Percentiles rank a stretch among this genome's conserved stretches.
Evolutionary conservation across 2,329 filamentous ascomycete genomes (phyloP).

Genomic region (Hypoxylon sp.): DNA sequence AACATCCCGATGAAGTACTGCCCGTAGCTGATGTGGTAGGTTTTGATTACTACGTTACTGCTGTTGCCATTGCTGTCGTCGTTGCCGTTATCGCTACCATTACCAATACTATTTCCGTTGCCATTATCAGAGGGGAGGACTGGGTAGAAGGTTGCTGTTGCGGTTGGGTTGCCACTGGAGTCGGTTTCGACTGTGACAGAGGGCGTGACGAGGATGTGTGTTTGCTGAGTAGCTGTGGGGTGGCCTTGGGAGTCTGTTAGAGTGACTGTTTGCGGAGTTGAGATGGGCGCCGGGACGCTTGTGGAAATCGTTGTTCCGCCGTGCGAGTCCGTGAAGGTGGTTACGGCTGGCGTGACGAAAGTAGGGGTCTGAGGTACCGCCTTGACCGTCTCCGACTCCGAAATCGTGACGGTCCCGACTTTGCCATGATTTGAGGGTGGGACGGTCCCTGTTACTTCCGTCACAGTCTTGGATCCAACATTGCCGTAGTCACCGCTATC

Average conservation of each 20-base stretch:
- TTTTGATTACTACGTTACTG: constrained; percentile 6
- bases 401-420: constrained; percentile 23
- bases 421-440: constrained; percentile 19
- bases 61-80: not conserved
- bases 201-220: constrained; percentile 35
- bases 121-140: constrained; percentile 13
- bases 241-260: constrained; percentile 43
- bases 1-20: constrained; percentile 49
- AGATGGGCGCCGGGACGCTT: constrained; percentile 34
- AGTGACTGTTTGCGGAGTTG: constrained; percentile 39
- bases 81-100: not conserved
- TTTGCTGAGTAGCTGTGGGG: constrained; percentile 43
- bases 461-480: constrained; percentile 17
- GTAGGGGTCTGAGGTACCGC: constrained; percentile 23
- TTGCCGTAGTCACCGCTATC: constrained; percentile 23
- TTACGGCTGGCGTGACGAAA: constrained; percentile 30
- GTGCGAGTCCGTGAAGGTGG: constrained; percentile 30
- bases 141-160: constrained; percentile 43
- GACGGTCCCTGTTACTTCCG: constrained; percentile 2
- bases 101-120: not conserved
- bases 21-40: constrained; percentile 33
- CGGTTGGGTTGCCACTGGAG: constrained; percentile 41
- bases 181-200: constrained; percentile 41
- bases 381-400: constrained; percentile 5
- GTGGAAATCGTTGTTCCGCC: constrained; percentile 35